Base-by-base conservation (phyloP, 768 basidiomycete species). In the Boletus rubropictus region DNA sequence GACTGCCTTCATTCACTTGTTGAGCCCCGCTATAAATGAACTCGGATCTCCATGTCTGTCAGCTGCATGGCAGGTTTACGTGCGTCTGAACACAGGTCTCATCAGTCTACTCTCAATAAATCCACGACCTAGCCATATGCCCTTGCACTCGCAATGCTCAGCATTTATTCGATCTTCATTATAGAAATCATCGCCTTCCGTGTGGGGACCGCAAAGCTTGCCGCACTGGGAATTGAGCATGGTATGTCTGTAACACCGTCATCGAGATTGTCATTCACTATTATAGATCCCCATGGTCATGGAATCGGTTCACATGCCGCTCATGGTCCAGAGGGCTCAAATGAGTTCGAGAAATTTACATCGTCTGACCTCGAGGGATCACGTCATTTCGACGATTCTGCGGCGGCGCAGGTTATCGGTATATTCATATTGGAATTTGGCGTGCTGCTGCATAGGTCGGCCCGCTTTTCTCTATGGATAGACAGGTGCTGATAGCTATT, bases 381-480 rank as follows among this genome's bases (percentile, higher is more conserved):
- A 24, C 35, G 15, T 7, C 39, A 55, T 27, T 59, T 65, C 4
- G 65, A 72, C 39, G 75, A 81, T 32, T 69, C 70, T 17, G 67
- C 78, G 3, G 46, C 70, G 8, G 82, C 89, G 3, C 91, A 94
- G 63, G 66, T 93, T 31, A 74, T 96, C 39, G 93, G 92, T 12
- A 77, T 99, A 39, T 89, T 79, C 28, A 93, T 97, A 48, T 73
- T 99, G 39, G 95, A 99, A 62, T 95, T 96, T 57, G 95, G 95
- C 56, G 90, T 97, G 25, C 64, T 91, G 5, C 66, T 97, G 27
- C 93, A 94, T 60, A 88, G 84, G 82, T 79, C 44, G 24, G 37
- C 3, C 21, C 7, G 9, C 31, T 27, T 35, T 25, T 42, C 11
- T 31, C 28, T 20, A 8, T 0, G 17, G 8, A 28, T 29, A 27